phyloP scores from a whole-genome alignment of 2,329 filamentous ascomycete genomes.

The Byssothecium circinans region DNA sequence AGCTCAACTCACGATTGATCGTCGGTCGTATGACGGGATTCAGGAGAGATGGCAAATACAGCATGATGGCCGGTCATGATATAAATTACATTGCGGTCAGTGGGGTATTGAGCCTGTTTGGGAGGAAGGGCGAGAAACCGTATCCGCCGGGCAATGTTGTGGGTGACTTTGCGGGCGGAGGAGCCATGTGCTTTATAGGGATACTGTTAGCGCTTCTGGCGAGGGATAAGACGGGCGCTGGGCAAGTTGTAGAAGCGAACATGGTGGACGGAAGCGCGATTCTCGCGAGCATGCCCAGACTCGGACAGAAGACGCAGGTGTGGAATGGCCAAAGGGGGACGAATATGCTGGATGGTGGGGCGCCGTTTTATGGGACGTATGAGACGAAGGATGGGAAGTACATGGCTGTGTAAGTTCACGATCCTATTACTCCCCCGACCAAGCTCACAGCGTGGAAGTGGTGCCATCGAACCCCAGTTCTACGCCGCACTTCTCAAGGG shows the following conservation, averaged over 20 bases:
- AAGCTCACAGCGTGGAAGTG: slow-evolving; percentile 43
- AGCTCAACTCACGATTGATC: slow-evolving; percentile 72
- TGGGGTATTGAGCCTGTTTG: slow-evolving; percentile 76
- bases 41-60: slow-evolving; percentile 81
- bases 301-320: slow-evolving; percentile 63
- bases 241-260: slow-evolving; percentile 91
- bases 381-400: slow-evolving; percentile 76
- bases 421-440: background rate
- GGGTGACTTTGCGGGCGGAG: slow-evolving; percentile 89
- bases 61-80: slow-evolving; percentile 87
- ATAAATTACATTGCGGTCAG: slow-evolving; percentile 95
- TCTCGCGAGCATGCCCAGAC: slow-evolving; percentile 74
- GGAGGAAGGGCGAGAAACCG: slow-evolving; percentile 68
- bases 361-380: slow-evolving; percentile 88
- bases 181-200: slow-evolving; percentile 77
- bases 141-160: slow-evolving; percentile 81
- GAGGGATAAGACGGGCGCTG: slow-evolving; percentile 63
- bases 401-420: slow-evolving; percentile 65
- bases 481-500: slow-evolving; percentile 69
- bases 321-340: slow-evolving; percentile 68
- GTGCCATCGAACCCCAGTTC: slow-evolving; percentile 86
- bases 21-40: slow-evolving; percentile 90
- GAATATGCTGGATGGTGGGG: slow-evolving; percentile 81
- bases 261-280: slow-evolving; percentile 92
- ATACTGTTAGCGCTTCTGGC: slow-evolving; percentile 77